Percentiles rank a stretch among this genome's conserved stretches.
These are phyloP conservation scores for Hypomontagnella submonticulosa DNA, from an alignment of 495 filamentous ascomycete species.

Conservation along the genomic window DNA sequence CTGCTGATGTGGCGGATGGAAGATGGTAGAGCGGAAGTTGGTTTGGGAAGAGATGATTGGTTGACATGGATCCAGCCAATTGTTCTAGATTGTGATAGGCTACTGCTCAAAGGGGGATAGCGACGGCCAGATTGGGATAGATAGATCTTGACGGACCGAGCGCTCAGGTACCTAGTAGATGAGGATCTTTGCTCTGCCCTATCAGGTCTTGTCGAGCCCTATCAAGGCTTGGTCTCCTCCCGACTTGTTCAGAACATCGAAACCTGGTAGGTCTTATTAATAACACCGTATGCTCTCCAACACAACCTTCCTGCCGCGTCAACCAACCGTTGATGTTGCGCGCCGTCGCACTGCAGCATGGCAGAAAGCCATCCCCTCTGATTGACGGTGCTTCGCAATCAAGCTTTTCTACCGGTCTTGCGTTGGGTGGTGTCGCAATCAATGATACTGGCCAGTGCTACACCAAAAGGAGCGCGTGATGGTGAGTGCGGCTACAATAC, in stretches of 20 bases:
- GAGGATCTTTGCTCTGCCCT: constrained; percentile 22
- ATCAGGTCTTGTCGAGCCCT: constrained; percentile 34
- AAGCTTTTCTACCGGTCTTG: constrained; percentile 45
- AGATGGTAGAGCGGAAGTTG: constrained; percentile 30
- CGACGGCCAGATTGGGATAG: constrained; percentile 14
- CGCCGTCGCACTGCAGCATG: constrained; percentile 28
- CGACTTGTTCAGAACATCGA: not conserved
- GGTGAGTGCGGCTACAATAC: constrained; percentile 39
- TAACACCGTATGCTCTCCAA: constrained; percentile 33
- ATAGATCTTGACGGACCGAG: constrained; percentile 34
- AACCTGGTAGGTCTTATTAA: constrained; percentile 34
- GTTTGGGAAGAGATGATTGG: constrained; percentile 26
- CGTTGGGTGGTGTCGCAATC: constrained; percentile 32
- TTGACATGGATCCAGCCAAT: constrained; percentile 2
- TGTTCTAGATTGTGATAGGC: constrained; percentile 33
- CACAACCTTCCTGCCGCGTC: constrained; percentile 13
- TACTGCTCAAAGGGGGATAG: constrained; percentile 4
- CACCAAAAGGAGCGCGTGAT: constrained; percentile 41
- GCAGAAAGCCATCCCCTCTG: constrained; percentile 26
- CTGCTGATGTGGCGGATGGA: constrained; percentile 23
- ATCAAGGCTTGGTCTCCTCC: constrained; percentile 26
- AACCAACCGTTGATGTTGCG: constrained; percentile 17
- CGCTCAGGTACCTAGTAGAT: constrained; percentile 12
- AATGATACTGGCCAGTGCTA: constrained; percentile 28
- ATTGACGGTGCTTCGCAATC: constrained; percentile 41